Conservation (phyloP, 179 eudicot genomes). For the Patellifolia procumbens region DNA sequence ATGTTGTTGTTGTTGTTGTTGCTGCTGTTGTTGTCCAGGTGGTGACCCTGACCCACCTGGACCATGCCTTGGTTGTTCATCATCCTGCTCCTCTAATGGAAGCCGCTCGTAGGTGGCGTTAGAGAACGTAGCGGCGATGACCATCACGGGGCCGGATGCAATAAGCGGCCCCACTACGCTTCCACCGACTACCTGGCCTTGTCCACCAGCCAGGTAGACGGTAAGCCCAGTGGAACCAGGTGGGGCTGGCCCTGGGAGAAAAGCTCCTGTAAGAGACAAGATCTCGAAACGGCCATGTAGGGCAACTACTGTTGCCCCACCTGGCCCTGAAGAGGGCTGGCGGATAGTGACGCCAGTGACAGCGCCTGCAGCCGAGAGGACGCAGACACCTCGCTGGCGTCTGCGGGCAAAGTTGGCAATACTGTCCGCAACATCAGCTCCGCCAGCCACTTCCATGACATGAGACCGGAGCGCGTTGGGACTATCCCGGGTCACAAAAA, state of each 20-base stretch:
- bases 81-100: slow-evolving; percentile 47
- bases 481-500: slow-evolving; percentile 60
- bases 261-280: slow-evolving; percentile 64
- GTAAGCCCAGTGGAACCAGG: slow-evolving; percentile 46
- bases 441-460: slow-evolving; percentile 67
- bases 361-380: slow-evolving; percentile 57
- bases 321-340: slow-evolving; percentile 56
- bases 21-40: slow-evolving; percentile 26
- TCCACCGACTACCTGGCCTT: slow-evolving; percentile 86
- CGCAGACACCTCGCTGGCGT: slow-evolving; percentile 52
- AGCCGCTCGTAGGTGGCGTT: slow-evolving; percentile 59
- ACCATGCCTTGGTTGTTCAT: slow-evolving; percentile 23
- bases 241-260: slow-evolving; percentile 41
- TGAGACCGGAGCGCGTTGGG: slow-evolving; percentile 66
- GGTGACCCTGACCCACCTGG: slow-evolving; percentile 35
- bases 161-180: slow-evolving; percentile 60
- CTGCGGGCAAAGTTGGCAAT: slow-evolving; percentile 45
- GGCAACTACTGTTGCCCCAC: slow-evolving; percentile 59
- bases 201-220: slow-evolving; percentile 71
- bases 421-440: slow-evolving; percentile 50
- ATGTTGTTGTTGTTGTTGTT: slow-evolving; percentile 28
- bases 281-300: slow-evolving; percentile 82
- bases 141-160: slow-evolving; percentile 59
- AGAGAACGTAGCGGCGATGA: slow-evolving; percentile 67
- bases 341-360: slow-evolving; percentile 69